A percentile compares a stretch with the other conserved stretches of the same genome.
Evolutionary conservation across 2,329 filamentous ascomycete species (phyloP).

Genomic region (Xylaria multiplex): DNA sequence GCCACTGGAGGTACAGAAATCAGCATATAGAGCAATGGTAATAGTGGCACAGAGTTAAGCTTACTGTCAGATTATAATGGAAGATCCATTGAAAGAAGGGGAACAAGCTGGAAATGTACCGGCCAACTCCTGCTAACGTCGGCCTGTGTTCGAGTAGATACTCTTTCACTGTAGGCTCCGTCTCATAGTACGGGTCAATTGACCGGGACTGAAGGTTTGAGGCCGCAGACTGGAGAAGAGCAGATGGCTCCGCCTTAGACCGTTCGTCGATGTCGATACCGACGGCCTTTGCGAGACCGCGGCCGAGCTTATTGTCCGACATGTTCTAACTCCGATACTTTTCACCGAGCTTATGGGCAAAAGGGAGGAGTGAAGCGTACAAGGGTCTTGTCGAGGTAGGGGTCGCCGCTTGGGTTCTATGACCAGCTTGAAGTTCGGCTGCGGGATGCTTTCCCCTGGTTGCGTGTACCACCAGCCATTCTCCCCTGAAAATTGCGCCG

Average conservation of each 20-base stretch:
- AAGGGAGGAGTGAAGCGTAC: neutral
- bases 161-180: slow-evolving; percentile 77
- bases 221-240: slow-evolving; percentile 45
- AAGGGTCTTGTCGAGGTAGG: neutral
- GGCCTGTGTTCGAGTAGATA: slow-evolving; percentile 76
- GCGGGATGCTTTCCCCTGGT: neutral
- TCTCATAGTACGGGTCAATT: slow-evolving; percentile 81
- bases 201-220: slow-evolving; percentile 37
- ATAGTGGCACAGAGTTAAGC: slow-evolving; percentile 69
- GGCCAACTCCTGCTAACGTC: slow-evolving; percentile 58
- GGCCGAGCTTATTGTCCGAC: slow-evolving; percentile 27
- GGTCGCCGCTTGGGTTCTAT: neutral
- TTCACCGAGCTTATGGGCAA: neutral
- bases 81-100: slow-evolving; percentile 88
- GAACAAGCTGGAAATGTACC: slow-evolving; percentile 78
- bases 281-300: slow-evolving; percentile 39
- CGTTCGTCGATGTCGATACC: slow-evolving; percentile 49
- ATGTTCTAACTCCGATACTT: neutral
- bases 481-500: neutral
- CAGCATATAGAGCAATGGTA: slow-evolving; percentile 74
- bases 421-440: neutral
- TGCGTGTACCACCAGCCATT: slow-evolving; percentile 1
- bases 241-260: slow-evolving; percentile 42
- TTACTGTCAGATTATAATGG: slow-evolving; percentile 78
- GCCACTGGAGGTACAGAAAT: slow-evolving; percentile 25